Evolutionary conservation across 139 green algal genomes (phyloP), one percentile per base, ranked within the genome.

Genomic region (Bryopsis sp.): DNA sequence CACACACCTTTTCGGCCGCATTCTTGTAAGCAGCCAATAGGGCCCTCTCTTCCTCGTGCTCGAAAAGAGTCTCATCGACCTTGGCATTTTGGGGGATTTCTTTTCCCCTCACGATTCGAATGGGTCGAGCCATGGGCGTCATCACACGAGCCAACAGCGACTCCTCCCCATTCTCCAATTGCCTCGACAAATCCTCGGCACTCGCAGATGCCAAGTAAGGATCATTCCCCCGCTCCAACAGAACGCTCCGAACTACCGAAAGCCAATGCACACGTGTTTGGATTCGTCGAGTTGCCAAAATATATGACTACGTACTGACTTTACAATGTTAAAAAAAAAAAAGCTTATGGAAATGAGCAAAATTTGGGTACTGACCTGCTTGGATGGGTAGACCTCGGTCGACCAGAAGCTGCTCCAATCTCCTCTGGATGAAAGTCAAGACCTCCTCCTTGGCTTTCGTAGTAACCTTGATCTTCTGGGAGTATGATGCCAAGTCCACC

Each of bases 321-420:
- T n/a, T n/a, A n/a, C n/a, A n/a, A n/a, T n/a, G n/a, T n/a, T n/a
- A 22, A 4, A 39, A 31, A 65, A 39, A 5, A 6, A 5, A 32
- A 39, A 22, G 24, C 31, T 39, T 65, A 15, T 6, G 7, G 4
- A 39, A 65, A 3, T 28, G 6, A 8, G 15, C 6, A 43, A 65
- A 61, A 61, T 7, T 34, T 31, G 15, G 15, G 8, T 24, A n/a
- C 78, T 37, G 59, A 79, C 78, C 78, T 38, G 70, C 67, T 72
- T 78, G 74, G 26, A 68, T 15, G 2, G 63, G 58, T 48, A 78
- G 71, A 1, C 79, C 79, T n/a, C 59, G 63, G 67, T 99, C 94
- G 2, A 91, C 69, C 47, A 99, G 74, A 66, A 96, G 72, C 84
- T 97, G 91, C 88, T 98, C 93, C 75, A 98, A 79, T 5, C 94